Evolutionary conservation across 2,329 filamentous ascomycete genomes (phyloP).

Genomic region (Westerdykella aurantiaca): DNA sequence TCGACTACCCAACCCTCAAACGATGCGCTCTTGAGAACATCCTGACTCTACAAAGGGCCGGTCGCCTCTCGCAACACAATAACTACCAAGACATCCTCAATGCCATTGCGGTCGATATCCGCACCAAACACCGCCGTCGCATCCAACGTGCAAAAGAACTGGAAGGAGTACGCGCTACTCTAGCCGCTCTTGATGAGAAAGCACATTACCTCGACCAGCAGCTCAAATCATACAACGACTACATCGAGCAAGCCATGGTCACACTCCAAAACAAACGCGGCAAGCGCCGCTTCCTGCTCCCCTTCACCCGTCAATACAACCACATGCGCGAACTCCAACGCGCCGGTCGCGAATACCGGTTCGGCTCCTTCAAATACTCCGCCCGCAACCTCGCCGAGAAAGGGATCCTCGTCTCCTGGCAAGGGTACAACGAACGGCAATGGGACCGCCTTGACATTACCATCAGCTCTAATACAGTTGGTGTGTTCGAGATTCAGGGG

Average conservation of each 20-base stretch:
- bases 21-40: conserved; percentile 91
- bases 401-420: conserved; percentile 89
- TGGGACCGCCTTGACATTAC: conserved; percentile 93
- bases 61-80: conserved; percentile 79
- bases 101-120: conserved; percentile 91
- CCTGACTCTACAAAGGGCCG: conserved; percentile 76
- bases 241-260: conserved; percentile 97
- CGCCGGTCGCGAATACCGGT: conserved; percentile 88
- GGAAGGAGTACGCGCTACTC: conserved; percentile 72
- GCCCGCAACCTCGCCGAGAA: conserved; percentile 84
- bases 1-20: conserved; percentile 91
- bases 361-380: conserved; percentile 96
- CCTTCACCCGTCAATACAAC: conserved; percentile 98
- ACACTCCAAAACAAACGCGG: conserved; percentile 96
- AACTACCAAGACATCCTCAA: conserved; percentile 98
- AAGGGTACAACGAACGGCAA: conserved; percentile 72
- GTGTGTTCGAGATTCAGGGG: conserved; percentile 88
- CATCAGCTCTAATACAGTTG: conserved; percentile 88
- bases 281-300: conserved; percentile 88
- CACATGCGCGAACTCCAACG: conserved; percentile 94
- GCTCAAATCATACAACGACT: conserved; percentile 96
- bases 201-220: conserved; percentile 90
- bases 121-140: conserved; percentile 88
- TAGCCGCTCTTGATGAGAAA: conserved; percentile 74
- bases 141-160: conserved; percentile 88